Evolutionary conservation across 2,329 filamentous ascomycete species (phyloP).

Genomic region (Phyllachora maydis): DNA sequence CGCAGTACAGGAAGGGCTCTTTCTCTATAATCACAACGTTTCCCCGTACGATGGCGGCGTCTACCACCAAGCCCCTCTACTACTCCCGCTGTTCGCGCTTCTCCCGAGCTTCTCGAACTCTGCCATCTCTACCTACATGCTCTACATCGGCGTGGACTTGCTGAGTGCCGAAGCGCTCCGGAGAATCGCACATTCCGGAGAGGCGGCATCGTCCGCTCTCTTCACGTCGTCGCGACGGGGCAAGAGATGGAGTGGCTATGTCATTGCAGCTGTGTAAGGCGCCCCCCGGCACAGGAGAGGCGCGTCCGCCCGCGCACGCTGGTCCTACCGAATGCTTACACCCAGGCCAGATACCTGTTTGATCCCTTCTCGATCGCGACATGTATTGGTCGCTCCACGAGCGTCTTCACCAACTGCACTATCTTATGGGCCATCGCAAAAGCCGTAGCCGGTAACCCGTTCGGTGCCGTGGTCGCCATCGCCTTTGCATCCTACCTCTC

Average conservation of each 20-base stretch:
- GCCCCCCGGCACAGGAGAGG: no score
- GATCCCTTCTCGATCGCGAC: conserved; percentile 87
- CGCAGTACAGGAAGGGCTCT: conserved; percentile 84
- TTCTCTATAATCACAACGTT: conserved; percentile 88
- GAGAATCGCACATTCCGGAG: conserved; percentile 62
- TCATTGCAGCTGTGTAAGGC: conserved; percentile 59
- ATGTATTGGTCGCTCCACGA: conserved; percentile 76
- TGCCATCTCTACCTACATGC: conserved; percentile 56
- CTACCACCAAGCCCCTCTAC: conserved; percentile 62
- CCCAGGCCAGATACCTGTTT: conserved; percentile 52
- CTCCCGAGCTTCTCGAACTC: conserved; percentile 59
- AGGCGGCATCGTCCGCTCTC: conserved; percentile 50
- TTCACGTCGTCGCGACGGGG: conserved; percentile 63
- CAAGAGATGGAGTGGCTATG: conserved; percentile 52
- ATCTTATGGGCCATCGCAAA: conserved; percentile 69
- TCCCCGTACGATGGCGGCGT: conserved; percentile 93
- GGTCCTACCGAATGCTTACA: background rate
- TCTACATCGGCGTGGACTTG: conserved; percentile 69
- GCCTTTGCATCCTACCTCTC: conserved; percentile 80
- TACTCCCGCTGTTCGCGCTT: conserved; percentile 79
- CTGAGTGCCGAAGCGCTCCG: conserved; percentile 63
- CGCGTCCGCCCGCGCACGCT: background rate
- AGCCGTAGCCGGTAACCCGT: conserved; percentile 51
- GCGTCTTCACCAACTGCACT: conserved; percentile 72
- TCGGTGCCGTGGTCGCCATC: conserved; percentile 66